Conservation (phyloP, 129 eudicot species). For the Sambucus nigra region DNA sequence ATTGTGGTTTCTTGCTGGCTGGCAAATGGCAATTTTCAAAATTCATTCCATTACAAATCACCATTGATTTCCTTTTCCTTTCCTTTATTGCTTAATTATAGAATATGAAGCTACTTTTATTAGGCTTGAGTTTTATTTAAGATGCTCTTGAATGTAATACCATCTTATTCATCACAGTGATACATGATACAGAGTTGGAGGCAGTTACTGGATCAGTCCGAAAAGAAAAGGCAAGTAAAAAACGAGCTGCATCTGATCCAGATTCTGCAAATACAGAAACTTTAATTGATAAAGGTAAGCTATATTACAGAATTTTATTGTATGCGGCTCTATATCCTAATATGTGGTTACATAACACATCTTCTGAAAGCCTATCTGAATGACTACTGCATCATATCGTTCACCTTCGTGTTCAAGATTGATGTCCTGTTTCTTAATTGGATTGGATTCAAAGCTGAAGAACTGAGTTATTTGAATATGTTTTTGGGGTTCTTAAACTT, state of each 20-base stretch:
- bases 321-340: not conserved
- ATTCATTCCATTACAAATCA: not conserved
- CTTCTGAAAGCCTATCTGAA: too few relatives aligned
- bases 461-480: too few relatives aligned
- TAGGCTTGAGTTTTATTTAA: not conserved
- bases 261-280: conserved; percentile 14
- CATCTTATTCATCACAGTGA: not conserved
- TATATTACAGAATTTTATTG: not conserved
- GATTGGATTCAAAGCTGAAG: too few relatives aligned
- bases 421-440: too few relatives aligned
- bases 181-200: conserved; percentile 4
- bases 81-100: too few relatives aligned
- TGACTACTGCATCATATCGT: too few relatives aligned
- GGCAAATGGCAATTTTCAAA: too few relatives aligned
- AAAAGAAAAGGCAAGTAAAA: conserved; percentile 30
- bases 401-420: too few relatives aligned
- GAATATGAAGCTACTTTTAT: not conserved
- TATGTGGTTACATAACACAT: too few relatives aligned
- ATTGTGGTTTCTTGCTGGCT: not conserved
- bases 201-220: conserved; percentile 16
- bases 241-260: conserved; percentile 42
- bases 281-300: conserved; percentile 28
- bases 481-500: too few relatives aligned
- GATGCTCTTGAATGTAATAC: not conserved
- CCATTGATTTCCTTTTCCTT: not conserved